These are phyloP conservation scores for Cordyceps pruinosa DNA, from an alignment of 2,329 filamentous ascomycete species.

Conservation along the genomic window DNA sequence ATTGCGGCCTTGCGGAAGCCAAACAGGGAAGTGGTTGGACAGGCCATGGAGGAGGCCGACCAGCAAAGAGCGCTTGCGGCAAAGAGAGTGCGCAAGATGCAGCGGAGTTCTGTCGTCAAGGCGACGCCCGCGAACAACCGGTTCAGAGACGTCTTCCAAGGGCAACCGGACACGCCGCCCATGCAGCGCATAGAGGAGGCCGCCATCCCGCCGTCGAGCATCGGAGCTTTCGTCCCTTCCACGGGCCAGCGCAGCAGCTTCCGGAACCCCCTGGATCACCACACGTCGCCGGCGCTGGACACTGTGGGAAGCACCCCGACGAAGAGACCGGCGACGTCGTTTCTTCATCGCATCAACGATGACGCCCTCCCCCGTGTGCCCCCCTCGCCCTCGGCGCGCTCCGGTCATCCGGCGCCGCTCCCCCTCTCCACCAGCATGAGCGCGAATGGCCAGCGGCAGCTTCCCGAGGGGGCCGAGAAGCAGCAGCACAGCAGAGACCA, in stretches of 20 bases:
- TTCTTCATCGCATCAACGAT: conserved; percentile 25
- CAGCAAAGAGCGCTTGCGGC: conserved; percentile 49
- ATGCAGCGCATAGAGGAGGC: conserved; percentile 23
- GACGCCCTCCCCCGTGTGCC: conserved; percentile 24
- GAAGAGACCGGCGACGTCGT: conserved; percentile 16
- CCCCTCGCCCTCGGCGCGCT: conserved; percentile 31
- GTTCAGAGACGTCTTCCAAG: conserved; percentile 43
- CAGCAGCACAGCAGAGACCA: not conserved
- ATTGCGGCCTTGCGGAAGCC: conserved; percentile 69
- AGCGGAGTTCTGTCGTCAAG: conserved; percentile 43
- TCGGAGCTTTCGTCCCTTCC: conserved; percentile 34
- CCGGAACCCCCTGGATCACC: conserved; percentile 24
- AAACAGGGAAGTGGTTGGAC: conserved; percentile 63
- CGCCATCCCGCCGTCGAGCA: conserved; percentile 30
- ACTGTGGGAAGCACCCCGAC: conserved; percentile 12
- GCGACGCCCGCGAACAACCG: conserved; percentile 51
- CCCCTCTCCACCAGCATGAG: conserved; percentile 14
- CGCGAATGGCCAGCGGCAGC: not conserved
- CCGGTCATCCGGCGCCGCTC: not conserved
- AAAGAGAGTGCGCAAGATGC: conserved; percentile 47
- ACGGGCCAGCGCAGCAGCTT: conserved; percentile 30
- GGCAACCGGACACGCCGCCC: conserved; percentile 15
- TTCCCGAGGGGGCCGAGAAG: conserved; percentile 12
- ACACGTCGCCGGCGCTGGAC: conserved; percentile 22
- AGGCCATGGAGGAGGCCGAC: conserved; percentile 58